Percentiles rank a stretch among this genome's conserved stretches.
Evolutionary conservation across 2,329 filamentous ascomycete species (phyloP).

Genomic region (Diplocarpon rosae): DNA sequence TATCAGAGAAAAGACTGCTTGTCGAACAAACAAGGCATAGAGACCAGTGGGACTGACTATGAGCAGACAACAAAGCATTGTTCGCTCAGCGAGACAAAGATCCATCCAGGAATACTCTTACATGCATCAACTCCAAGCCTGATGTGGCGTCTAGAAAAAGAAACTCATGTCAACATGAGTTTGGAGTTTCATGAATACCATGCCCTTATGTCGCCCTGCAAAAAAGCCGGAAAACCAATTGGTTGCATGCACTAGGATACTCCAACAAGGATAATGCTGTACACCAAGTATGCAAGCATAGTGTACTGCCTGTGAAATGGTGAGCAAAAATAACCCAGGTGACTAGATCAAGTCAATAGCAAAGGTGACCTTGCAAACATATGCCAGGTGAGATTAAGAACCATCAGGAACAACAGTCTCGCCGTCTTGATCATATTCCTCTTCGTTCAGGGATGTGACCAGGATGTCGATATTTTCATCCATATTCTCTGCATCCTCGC

Average conservation of each 20-base stretch:
- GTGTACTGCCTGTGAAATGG: neutral
- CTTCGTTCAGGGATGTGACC: constrained; percentile 20
- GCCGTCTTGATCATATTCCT: constrained; percentile 7
- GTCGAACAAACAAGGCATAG: neutral
- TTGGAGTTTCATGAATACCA: neutral
- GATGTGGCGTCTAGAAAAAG: neutral
- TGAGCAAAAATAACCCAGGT: neutral
- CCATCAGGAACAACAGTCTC: constrained; percentile 5
- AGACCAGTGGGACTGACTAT: neutral
- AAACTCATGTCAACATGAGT: neutral
- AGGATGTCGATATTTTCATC: constrained; percentile 22
- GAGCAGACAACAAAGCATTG: neutral
- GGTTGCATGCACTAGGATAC: neutral
- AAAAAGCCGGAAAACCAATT: neutral
- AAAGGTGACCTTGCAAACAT: neutral
- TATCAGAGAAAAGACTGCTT: neutral
- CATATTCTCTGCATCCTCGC: constrained; percentile 39
- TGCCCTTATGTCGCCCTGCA: neutral
- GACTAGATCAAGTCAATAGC: neutral
- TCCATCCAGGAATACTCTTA: neutral
- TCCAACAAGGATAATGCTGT: neutral
- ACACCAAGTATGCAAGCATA: neutral
- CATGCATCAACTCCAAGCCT: neutral
- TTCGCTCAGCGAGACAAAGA: neutral
- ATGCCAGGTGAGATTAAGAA: neutral